These are phyloP conservation scores for Aphanocladium album DNA, from an alignment of 2,329 filamentous ascomycete genomes.

Conservation along the genomic window DNA sequence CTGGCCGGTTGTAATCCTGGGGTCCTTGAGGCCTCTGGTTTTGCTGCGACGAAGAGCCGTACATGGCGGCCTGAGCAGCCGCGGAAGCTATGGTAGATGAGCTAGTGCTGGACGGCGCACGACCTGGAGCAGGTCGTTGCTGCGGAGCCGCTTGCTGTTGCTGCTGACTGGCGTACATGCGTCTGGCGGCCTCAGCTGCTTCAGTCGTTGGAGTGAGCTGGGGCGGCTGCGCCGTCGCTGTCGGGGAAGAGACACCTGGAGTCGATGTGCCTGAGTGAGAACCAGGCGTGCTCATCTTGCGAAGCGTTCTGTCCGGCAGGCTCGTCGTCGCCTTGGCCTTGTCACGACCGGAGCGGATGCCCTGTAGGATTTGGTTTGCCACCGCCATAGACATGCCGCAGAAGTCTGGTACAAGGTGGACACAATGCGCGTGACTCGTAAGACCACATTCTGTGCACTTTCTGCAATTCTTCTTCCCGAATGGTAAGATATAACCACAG, in stretches of 20 bases:
- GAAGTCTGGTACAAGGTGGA: conserved; percentile 95
- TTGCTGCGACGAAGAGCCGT: conserved; percentile 38
- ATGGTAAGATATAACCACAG: conserved; percentile 90
- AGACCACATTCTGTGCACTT: conserved; percentile 89
- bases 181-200: conserved; percentile 59
- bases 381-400: conserved; percentile 99
- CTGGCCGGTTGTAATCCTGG: conserved; percentile 30
- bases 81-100: neutral
- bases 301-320: conserved; percentile 63
- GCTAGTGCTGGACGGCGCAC: conserved; percentile 45
- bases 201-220: conserved; percentile 31
- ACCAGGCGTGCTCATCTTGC: conserved; percentile 46
- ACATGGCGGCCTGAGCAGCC: conserved; percentile 54
- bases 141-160: conserved; percentile 34
- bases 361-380: conserved; percentile 87
- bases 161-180: conserved; percentile 51
- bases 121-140: conserved; percentile 35
- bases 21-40: conserved; percentile 21
- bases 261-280: conserved; percentile 33
- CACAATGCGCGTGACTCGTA: conserved; percentile 85
- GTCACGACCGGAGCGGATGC: conserved; percentile 75
- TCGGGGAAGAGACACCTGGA: conserved; percentile 19
- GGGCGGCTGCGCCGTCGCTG: conserved; percentile 4
- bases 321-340: conserved; percentile 44
- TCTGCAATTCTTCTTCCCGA: conserved; percentile 91